These are phyloP conservation scores for Neofusicoccum parvum DNA, from an alignment of 2,329 filamentous ascomycete species.

Conservation along the genomic window DNA sequence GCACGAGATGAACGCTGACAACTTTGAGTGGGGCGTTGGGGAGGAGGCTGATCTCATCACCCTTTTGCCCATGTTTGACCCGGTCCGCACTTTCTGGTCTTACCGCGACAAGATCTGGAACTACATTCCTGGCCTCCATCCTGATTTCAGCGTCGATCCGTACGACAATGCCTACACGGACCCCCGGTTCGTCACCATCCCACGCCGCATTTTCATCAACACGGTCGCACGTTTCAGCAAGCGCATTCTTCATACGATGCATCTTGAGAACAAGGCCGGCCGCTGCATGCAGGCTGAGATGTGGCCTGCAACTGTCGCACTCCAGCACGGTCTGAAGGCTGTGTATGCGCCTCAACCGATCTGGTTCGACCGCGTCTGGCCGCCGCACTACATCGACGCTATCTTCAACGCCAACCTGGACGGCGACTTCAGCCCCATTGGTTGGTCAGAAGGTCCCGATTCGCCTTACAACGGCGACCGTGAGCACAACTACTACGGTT, in stretches of 20 bases:
- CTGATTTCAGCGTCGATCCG: conserved; percentile 83
- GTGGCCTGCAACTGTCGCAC: conserved; percentile 85
- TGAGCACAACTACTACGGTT: conserved; percentile 84
- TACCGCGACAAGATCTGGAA: conserved; percentile 55
- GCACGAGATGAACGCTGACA: conserved; percentile 73
- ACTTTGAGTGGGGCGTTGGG: conserved; percentile 82
- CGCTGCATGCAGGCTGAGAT: conserved; percentile 95
- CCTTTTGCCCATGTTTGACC: conserved; percentile 89
- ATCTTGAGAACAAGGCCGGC: conserved; percentile 83
- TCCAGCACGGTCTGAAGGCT: conserved; percentile 91
- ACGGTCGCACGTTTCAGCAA: conserved; percentile 83
- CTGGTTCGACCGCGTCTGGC: conserved; percentile 87
- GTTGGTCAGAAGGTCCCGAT: conserved; percentile 48
- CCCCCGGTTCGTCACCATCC: conserved; percentile 50
- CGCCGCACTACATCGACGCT: conserved; percentile 71
- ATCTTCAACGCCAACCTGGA: conserved; percentile 72
- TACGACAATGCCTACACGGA: conserved; percentile 58
- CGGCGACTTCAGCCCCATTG: conserved; percentile 64
- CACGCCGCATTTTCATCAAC: conserved; percentile 84
- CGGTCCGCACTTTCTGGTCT: conserved; percentile 79
- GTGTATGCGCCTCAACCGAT: conserved; percentile 89
- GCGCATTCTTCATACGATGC: conserved; percentile 81
- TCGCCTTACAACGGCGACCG: conserved; percentile 60
- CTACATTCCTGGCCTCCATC: conserved; percentile 58
- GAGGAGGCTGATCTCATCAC: conserved; percentile 93